phyloP scores from a whole-genome alignment of 768 basidiomycete genomes.

The Russula foetens region DNA sequence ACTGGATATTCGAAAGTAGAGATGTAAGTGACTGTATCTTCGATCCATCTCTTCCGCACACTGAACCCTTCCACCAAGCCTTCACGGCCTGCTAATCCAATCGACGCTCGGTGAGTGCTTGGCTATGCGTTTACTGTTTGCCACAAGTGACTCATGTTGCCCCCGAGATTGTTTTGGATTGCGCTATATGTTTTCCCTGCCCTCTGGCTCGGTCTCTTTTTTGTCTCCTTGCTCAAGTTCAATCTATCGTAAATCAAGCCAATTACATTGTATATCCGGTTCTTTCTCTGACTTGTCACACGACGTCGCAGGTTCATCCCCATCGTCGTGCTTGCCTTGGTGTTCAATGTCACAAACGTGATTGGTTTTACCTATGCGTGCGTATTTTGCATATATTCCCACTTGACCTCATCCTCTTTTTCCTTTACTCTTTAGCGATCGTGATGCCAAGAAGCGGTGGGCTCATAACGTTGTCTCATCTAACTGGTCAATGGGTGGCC shows the following conservation, averaged over 20 bases:
- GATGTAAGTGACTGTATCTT: conserved; percentile 52
- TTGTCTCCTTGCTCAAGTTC: conserved; percentile 86
- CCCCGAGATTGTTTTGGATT: conserved; percentile 38
- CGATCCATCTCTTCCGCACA: background rate
- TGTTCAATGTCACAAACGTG: conserved; percentile 95
- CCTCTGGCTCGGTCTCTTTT: conserved; percentile 79
- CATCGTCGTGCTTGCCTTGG: conserved; percentile 86
- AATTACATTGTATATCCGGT: background rate
- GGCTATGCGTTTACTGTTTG: background rate
- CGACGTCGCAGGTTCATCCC: conserved; percentile 68
- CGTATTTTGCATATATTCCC: conserved; percentile 24
- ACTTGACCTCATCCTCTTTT: background rate
- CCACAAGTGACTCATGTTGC: background rate
- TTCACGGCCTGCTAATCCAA: conserved; percentile 77
- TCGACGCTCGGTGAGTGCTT: conserved; percentile 69
- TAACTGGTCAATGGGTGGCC: conserved; percentile 66
- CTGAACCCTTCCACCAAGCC: conserved; percentile 41
- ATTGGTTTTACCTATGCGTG: conserved; percentile 95
- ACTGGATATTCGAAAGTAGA: conserved; percentile 97
- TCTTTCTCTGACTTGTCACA: conserved; percentile 11
- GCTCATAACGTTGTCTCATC: conserved; percentile 65
- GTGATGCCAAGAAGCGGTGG: conserved; percentile 92
- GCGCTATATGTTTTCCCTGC: conserved; percentile 86
- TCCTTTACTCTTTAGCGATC: conserved; percentile 44
- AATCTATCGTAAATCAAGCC: conserved; percentile 62